These are phyloP conservation scores for Gnomoniopsis smithogilvyi DNA, from an alignment of 2,329 filamentous ascomycete genomes.

Conservation along the genomic window DNA sequence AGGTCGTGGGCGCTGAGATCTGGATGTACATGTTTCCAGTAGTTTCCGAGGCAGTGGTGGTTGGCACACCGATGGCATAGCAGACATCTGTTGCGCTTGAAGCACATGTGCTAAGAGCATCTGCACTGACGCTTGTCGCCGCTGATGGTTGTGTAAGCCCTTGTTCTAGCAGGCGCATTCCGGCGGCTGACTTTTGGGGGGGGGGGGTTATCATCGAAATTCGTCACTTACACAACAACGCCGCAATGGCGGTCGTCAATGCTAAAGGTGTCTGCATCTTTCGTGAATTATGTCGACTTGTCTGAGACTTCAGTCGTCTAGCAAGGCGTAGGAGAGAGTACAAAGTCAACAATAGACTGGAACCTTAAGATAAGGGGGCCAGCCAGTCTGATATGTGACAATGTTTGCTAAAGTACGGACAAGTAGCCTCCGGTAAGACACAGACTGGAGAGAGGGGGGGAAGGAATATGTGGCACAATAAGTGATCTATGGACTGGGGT, in stretches of 20 bases:
- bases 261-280: conserved; percentile 2
- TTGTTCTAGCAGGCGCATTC: background rate
- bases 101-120: conserved; percentile 38
- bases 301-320: background rate
- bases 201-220: background rate
- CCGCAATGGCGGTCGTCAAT: conserved; percentile 9
- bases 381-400: background rate
- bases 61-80: conserved; percentile 54
- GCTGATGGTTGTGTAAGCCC: background rate
- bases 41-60: conserved; percentile 41
- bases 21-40: conserved; percentile 60
- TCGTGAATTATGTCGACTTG: background rate
- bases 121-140: conserved; percentile 28
- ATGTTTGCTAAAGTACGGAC: background rate
- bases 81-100: conserved; percentile 39
- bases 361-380: no score
- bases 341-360: background rate
- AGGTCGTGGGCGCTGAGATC: conserved; percentile 50
- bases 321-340: background rate
- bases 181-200: background rate
- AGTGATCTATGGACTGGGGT: background rate
- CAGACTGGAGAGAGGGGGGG: background rate
- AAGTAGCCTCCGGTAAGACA: background rate
- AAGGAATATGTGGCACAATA: background rate
- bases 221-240: conserved; percentile 13